Evolutionary conservation across 257 asterid genomes (phyloP), one percentile per base, ranked within the genome.

Genomic region (Solanum neorickii): DNA sequence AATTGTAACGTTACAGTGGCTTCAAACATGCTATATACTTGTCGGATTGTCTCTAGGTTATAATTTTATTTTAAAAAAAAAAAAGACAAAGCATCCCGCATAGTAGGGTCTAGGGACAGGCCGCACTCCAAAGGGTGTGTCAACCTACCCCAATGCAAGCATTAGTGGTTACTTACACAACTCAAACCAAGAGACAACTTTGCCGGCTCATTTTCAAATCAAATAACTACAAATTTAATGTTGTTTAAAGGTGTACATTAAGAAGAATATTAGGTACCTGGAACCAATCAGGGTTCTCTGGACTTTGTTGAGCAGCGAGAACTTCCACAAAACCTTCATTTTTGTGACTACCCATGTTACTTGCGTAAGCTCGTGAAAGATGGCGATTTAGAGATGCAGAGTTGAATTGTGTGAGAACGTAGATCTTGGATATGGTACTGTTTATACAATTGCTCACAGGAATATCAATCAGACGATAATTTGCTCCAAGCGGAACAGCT

Each of bases 371-470:
- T 88, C 98, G 91, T 25, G 98, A 96, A 88, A 95, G 94, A 88
- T 96, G 99, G n/a, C 99, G 98, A 89, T 96, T 96, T 87, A 96
- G 98, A 42, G 99, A 96, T 9, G 99, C 99, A 49, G 98, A 96
- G 90, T 96, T 96, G 92, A 95, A 96, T 80, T 96, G 99, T 16
- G 99, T 95, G 82, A 96, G 98, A 66, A 96, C 99, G 87, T 94
- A 96, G 86, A 96, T 95, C 92, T 96, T 95, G 83, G 96, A 92
- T 88, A 96, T 92, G 87, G 93, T 94, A 90, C 98, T 95, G 88
- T 96, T 95, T 91, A 96, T 91, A 91, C 99, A 96, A 87, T 96
- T 96, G 97, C 99, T 96, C 87, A 96, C 98, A 68, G 99, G 98
- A 88, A 96, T 96, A 83, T 96, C 99, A 89, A 96, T 96, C 59